Evolutionary conservation across 176 grass and related monocot genomes (phyloP).

Genomic region (Ensete glaucum): DNA sequence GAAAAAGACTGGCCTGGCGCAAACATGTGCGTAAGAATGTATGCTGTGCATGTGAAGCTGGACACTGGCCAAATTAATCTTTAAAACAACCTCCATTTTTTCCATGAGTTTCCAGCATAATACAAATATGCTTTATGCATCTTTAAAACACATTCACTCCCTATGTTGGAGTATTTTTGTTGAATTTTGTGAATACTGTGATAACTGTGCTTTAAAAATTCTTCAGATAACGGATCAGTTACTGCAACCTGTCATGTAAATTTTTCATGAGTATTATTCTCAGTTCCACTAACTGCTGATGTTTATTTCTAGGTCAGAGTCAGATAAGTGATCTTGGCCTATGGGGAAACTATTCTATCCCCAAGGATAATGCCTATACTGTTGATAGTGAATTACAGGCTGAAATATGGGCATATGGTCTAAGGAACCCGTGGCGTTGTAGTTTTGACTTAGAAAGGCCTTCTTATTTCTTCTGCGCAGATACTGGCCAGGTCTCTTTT

Average conservation of each 20-base stretch:
- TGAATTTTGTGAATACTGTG: no score
- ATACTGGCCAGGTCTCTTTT: conserved; percentile 46
- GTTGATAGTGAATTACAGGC: conserved; percentile 38
- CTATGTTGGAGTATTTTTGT: no score
- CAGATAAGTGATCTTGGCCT: conserved; percentile 10
- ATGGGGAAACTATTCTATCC: conserved; percentile 73
- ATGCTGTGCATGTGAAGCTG: no score
- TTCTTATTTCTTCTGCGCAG: conserved; percentile 59
- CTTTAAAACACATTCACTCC: no score
- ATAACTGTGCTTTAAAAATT: no score
- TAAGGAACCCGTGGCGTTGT: conserved; percentile 74
- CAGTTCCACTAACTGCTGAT: background rate
- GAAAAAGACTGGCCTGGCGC: no score
- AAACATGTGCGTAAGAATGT: no score
- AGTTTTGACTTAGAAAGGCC: conserved; percentile 68
- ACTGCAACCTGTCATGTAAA: background rate
- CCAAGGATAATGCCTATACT: conserved; percentile 62
- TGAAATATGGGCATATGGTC: conserved; percentile 67
- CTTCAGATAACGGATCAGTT: background rate
- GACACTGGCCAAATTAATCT: no score
- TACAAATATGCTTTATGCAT: no score
- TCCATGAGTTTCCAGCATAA: no score
- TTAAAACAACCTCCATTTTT: no score
- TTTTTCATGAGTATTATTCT: background rate
- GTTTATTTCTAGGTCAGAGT: conserved; percentile 8